A percentile compares a stretch with the other conserved stretches of the same genome.
phyloP scores from a whole-genome alignment of 169 alveolate genomes.

The Hepatocystis sp. region DNA sequence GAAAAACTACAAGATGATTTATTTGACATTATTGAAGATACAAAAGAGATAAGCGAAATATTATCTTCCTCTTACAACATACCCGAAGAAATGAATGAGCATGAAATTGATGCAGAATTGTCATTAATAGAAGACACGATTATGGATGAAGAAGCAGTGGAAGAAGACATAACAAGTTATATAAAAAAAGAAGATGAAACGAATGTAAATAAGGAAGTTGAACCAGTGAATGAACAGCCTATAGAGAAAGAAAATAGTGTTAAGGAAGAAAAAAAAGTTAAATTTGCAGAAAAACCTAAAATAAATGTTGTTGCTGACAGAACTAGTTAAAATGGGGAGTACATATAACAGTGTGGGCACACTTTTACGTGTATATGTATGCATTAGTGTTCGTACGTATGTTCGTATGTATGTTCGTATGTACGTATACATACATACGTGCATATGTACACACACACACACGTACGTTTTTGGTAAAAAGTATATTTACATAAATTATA shows the following conservation, averaged over 20 bases:
- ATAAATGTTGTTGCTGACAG: too few species aligned
- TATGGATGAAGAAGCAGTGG: conserved; percentile 47
- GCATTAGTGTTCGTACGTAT: not conserved
- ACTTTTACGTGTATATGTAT: not conserved
- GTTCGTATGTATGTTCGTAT: not conserved
- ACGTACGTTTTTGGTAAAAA: not conserved
- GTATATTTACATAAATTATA: not conserved
- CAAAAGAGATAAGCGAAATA: conserved; percentile 70
- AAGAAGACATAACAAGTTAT: conserved; percentile 46
- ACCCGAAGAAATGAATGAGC: conserved; percentile 56
- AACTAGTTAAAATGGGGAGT: not conserved
- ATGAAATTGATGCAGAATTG: conserved; percentile 73
- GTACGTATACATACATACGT: not conserved
- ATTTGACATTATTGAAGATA: conserved; percentile 63
- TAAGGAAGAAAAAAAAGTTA: conserved; percentile 6
- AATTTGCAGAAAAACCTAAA: too few species aligned
- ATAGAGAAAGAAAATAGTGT: conserved; percentile 6
- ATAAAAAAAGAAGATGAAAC: conserved; percentile 35
- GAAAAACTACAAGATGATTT: conserved; percentile 76
- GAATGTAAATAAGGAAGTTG: conserved; percentile 1
- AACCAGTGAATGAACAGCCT: conserved; percentile 3
- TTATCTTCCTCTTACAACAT: conserved; percentile 53
- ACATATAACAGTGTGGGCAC: not conserved
- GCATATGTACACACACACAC: not conserved
- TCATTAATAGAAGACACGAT: conserved; percentile 70